phyloP scores from a whole-genome alignment of 805 yeast species.

The Ogataea saltuana region DNA sequence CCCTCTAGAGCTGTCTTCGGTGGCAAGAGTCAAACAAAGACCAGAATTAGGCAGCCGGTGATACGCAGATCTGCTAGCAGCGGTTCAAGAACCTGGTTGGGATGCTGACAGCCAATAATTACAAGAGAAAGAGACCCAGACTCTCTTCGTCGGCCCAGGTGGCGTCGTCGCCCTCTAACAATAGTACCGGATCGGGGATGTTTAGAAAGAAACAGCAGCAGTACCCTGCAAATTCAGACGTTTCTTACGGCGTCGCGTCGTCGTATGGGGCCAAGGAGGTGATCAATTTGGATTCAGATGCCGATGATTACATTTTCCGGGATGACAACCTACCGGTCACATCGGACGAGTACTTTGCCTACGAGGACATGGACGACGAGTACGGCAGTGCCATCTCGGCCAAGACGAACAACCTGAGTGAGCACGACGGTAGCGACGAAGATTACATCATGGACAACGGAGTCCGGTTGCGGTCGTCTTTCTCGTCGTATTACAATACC shows the following conservation, averaged over 20 bases:
- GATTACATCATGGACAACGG: slow-evolving; percentile 5
- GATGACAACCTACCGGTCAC: slow-evolving; percentile 14
- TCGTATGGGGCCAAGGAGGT: slow-evolving; percentile 28
- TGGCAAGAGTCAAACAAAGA: no score
- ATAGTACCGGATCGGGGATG: slow-evolving; percentile 14
- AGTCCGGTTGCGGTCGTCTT: slow-evolving; percentile 15
- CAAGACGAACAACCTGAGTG: not conserved
- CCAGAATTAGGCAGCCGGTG: no score
- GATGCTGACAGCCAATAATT: slow-evolving; percentile 31
- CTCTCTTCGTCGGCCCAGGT: slow-evolving; percentile 22
- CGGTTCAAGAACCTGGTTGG: not conserved
- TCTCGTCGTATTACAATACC: slow-evolving; percentile 19
- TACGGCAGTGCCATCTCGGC: not conserved
- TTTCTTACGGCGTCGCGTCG: not conserved
- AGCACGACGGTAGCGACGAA: slow-evolving; percentile 16
- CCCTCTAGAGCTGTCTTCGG: no score
- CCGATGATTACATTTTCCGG: slow-evolving; percentile 37
- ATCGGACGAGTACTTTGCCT: slow-evolving; percentile 14
- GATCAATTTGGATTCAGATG: slow-evolving; percentile 43
- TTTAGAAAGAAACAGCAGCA: slow-evolving; percentile 32
- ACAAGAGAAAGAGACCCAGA: slow-evolving; percentile 43
- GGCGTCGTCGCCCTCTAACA: slow-evolving; percentile 10
- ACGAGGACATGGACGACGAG: slow-evolving; percentile 19
- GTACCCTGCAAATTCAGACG: slow-evolving; percentile 11
- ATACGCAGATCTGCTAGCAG: no score